phyloP scores from a whole-genome alignment of 2,329 filamentous ascomycete species.

The Aspergillus calidoustus region DNA sequence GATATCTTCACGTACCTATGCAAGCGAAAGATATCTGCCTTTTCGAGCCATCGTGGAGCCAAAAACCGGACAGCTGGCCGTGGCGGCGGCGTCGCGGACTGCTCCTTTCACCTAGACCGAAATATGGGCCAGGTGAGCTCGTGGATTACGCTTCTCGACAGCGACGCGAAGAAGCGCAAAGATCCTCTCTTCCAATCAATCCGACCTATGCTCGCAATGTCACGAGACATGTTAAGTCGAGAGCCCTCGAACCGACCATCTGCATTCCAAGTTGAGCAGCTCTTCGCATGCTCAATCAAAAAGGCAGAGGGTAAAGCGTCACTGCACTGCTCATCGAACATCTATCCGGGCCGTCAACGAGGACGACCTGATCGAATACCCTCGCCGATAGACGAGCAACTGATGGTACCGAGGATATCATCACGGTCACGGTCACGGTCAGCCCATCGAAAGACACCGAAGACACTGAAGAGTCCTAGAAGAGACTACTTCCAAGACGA shows the following conservation, averaged over 20 bases:
- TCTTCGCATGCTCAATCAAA: slow-evolving; percentile 20
- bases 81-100: slow-evolving; percentile 57
- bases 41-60: slow-evolving; percentile 59
- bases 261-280: slow-evolving; percentile 36
- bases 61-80: slow-evolving; percentile 55
- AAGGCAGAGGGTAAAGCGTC: slow-evolving; percentile 14
- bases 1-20: slow-evolving; percentile 64
- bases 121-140: slow-evolving; percentile 60
- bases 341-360: slow-evolving; percentile 13
- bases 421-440: slow-evolving; percentile 10
- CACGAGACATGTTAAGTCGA: slow-evolving; percentile 43
- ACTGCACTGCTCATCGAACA: slow-evolving; percentile 24
- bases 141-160: slow-evolving; percentile 59
- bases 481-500: slow-evolving; percentile 8
- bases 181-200: slow-evolving; percentile 44
- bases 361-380: slow-evolving; percentile 3
- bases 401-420: slow-evolving; percentile 15
- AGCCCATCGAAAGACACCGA: not conserved
- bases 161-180: slow-evolving; percentile 51
- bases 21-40: slow-evolving; percentile 60
- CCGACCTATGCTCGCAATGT: slow-evolving; percentile 42
- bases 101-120: slow-evolving; percentile 58
- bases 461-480: not conserved
- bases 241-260: slow-evolving; percentile 38
- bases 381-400: not conserved